Evolutionary conservation across 305 asterid species (phyloP).

Genomic region (Ilex paraguariensis): DNA sequence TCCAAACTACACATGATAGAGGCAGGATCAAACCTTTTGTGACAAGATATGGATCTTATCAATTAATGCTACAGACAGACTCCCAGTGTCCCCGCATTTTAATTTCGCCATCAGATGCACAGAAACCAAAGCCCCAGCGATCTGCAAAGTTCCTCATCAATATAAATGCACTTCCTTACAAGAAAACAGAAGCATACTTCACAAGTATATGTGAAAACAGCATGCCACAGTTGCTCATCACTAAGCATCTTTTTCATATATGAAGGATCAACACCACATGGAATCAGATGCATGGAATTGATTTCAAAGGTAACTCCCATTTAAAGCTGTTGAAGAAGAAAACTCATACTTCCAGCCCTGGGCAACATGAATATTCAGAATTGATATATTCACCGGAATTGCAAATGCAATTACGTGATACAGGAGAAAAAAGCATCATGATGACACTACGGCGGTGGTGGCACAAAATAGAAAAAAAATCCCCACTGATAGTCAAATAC

Average conservation of each 20-base stretch:
- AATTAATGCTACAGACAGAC: constrained; percentile 65
- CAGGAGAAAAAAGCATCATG: too few relatives aligned
- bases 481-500: too few relatives aligned
- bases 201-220: not conserved
- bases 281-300: not conserved
- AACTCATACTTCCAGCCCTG: too few relatives aligned
- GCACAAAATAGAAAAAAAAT: too few relatives aligned
- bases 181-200: not conserved
- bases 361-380: too few relatives aligned
- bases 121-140: constrained; percentile 61
- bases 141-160: constrained; percentile 39
- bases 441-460: too few relatives aligned
- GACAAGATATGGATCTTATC: constrained; percentile 51
- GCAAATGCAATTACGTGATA: too few relatives aligned
- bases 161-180: not conserved
- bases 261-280: too few relatives aligned
- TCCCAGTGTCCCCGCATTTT: constrained; percentile 59
- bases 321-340: not conserved
- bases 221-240: not conserved
- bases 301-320: not conserved
- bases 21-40: constrained; percentile 50
- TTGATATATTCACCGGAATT: too few relatives aligned
- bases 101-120: constrained; percentile 68
- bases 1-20: not conserved
- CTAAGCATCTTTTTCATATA: too few relatives aligned